Evolutionary conservation across 176 grass and related monocot species (phyloP).

Genomic region (Cocos nucifera): DNA sequence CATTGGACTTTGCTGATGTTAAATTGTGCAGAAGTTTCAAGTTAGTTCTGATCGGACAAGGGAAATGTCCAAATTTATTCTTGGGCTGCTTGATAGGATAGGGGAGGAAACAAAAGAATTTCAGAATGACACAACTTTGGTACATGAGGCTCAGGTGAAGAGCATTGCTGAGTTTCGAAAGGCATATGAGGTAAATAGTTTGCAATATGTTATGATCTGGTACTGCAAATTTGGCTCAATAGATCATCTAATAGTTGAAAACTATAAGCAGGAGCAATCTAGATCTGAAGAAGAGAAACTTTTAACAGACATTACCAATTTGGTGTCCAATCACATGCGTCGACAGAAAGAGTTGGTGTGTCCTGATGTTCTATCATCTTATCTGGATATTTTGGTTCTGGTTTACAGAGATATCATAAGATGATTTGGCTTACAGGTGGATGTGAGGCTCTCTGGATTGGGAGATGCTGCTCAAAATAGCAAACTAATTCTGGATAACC

Average conservation of each 20-base stretch:
- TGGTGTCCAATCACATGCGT: slow-evolving; percentile 70
- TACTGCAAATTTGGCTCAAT: too few relatives aligned
- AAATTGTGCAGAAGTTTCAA: slow-evolving; percentile 49
- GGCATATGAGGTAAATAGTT: slow-evolving; percentile 58
- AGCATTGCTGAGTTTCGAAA: slow-evolving; percentile 78
- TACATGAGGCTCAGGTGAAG: slow-evolving; percentile 65
- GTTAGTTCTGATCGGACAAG: slow-evolving; percentile 51
- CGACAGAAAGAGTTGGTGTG: slow-evolving; percentile 78
- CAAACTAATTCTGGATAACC: slow-evolving; percentile 66
- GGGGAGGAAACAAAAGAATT: slow-evolving; percentile 49
- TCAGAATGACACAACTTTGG: slow-evolving; percentile 40
- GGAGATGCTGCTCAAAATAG: slow-evolving; percentile 49
- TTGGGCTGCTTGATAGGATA: slow-evolving; percentile 56
- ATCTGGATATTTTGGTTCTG: too few relatives aligned
- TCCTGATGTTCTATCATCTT: not conserved
- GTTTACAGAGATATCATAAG: too few relatives aligned
- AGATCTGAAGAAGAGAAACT: slow-evolving; percentile 75
- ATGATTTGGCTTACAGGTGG: slow-evolving; percentile 41
- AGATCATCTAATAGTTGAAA: slow-evolving; percentile 9
- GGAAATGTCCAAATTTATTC: slow-evolving; percentile 59
- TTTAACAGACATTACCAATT: slow-evolving; percentile 62
- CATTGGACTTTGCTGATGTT: slow-evolving; percentile 3
- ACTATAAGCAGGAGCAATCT: slow-evolving; percentile 58
- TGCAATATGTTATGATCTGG: not conserved
- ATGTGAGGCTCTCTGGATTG: slow-evolving; percentile 48